Conservation (phyloP, 2,329 filamentous ascomycete genomes). For the Sarocladium strictum region DNA sequence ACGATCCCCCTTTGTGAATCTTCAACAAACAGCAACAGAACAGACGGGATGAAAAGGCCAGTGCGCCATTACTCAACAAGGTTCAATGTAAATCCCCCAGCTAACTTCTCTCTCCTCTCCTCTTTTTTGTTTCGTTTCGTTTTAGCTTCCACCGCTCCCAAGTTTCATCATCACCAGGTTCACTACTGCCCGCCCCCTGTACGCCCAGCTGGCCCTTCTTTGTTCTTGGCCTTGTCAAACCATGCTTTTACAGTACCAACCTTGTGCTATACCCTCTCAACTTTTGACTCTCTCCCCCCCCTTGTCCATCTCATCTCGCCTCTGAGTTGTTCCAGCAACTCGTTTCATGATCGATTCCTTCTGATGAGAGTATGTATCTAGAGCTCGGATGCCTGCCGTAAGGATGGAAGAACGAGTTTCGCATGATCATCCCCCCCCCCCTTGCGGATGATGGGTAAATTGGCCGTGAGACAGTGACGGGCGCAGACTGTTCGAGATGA, state of each 20-base stretch:
- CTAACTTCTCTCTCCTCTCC: background rate
- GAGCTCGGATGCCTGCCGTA: background rate
- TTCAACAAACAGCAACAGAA: background rate
- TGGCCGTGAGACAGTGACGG: background rate
- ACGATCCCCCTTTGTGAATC: background rate
- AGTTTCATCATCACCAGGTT: background rate
- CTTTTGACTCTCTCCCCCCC: too few species aligned
- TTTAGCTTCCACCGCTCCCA: background rate
- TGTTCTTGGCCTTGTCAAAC: too few species aligned
- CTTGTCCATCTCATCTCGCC: too few species aligned
- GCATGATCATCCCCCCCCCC: background rate
- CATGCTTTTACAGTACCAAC: background rate
- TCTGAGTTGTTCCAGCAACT: too few species aligned
- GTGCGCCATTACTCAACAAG: background rate
- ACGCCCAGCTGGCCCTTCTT: too few species aligned
- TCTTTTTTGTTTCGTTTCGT: conserved; percentile 6
- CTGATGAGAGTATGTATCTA: too few species aligned
- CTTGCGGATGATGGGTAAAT: background rate
- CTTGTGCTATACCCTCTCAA: background rate
- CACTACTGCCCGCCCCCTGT: too few species aligned
- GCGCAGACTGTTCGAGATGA: background rate
- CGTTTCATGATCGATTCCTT: too few species aligned
- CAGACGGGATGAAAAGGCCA: background rate
- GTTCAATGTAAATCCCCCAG: too few species aligned
- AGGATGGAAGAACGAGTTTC: too few species aligned